A percentile compares a stretch with the other conserved stretches of the same genome.
phyloP scores from a whole-genome alignment of 768 basidiomycete genomes.

The Agrocybe chaxingu region DNA sequence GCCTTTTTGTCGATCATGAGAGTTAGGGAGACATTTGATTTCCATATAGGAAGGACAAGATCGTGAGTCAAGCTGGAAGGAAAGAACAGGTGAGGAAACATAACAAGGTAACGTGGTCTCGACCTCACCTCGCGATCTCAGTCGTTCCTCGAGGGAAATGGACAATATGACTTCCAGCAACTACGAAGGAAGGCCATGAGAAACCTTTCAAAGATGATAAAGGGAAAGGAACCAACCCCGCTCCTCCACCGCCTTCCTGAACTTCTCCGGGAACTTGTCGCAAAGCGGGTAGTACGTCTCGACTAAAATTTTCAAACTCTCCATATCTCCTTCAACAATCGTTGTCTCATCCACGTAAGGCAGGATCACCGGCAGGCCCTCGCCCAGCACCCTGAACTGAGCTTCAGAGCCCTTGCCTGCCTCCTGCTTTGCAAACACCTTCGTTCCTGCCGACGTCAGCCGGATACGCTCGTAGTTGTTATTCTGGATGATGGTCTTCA shows the following conservation, averaged over 20 bases:
- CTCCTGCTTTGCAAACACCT: constrained; percentile 90
- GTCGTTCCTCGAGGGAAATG: constrained; percentile 56
- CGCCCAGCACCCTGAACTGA: constrained; percentile 76
- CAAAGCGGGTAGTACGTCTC: constrained; percentile 79
- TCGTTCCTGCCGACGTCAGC: constrained; percentile 90
- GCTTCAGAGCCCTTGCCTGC: constrained; percentile 55
- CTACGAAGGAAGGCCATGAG: constrained; percentile 29
- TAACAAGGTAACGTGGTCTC: constrained; percentile 21
- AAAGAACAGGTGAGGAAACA: constrained; percentile 1
- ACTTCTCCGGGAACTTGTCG: constrained; percentile 57
- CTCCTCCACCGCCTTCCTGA: constrained; percentile 49
- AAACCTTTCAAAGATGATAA: constrained; percentile 1
- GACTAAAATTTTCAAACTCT: constrained; percentile 63
- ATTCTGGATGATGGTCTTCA: constrained; percentile 72
- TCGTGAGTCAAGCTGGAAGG: constrained; percentile 64
- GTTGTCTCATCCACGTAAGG: constrained; percentile 69
- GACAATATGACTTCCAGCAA: constrained; percentile 68
- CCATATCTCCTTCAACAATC: constrained; percentile 57
- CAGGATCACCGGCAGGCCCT: constrained; percentile 82
- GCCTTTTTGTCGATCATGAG: constrained; percentile 97
- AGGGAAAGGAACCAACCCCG: constrained; percentile 42
- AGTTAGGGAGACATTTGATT: constrained; percentile 80
- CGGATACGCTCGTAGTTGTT: constrained; percentile 87
- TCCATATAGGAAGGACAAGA: constrained; percentile 93
- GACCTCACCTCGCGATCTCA: constrained; percentile 46